phyloP scores from a whole-genome alignment of 2,329 filamentous ascomycete species.

The Exophiala alcalophila region DNA sequence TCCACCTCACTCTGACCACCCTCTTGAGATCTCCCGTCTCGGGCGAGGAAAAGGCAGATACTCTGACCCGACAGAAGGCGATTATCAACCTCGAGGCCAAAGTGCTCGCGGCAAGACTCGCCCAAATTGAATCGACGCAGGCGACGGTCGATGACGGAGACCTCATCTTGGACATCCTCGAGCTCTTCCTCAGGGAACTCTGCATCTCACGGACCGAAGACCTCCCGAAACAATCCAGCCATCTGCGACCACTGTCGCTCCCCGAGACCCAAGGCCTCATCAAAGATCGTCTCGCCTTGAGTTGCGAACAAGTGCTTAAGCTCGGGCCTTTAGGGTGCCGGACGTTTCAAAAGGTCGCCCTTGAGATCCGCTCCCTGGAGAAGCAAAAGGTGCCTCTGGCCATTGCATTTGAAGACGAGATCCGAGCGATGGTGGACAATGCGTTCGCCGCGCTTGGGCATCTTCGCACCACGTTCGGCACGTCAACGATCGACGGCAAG shows the following conservation, averaged over 20 bases:
- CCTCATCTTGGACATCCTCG: slow-evolving; percentile 1
- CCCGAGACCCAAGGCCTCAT: slow-evolving; percentile 12
- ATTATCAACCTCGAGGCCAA: slow-evolving; percentile 17
- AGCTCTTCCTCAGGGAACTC: slow-evolving; percentile 8
- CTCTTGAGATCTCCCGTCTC: slow-evolving; percentile 7
- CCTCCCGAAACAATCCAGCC: not conserved
- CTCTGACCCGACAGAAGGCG: slow-evolving; percentile 12
- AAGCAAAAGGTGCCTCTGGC: slow-evolving; percentile 1
- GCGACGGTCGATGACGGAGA: slow-evolving; percentile 1
- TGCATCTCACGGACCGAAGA: slow-evolving; percentile 1
- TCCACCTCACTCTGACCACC: slow-evolving; percentile 10
- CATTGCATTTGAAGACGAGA: slow-evolving; percentile 19
- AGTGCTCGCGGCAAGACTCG: slow-evolving; percentile 11
- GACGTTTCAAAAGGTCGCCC: slow-evolving; percentile 7
- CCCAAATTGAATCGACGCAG: slow-evolving; percentile 5
- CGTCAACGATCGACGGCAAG: slow-evolving; percentile 30
- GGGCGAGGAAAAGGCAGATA: slow-evolving; percentile 15
- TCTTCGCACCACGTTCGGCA: slow-evolving; percentile 36
- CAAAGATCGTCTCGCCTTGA: slow-evolving; percentile 17
- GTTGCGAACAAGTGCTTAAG: slow-evolving; percentile 23
- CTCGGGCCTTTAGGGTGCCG: slow-evolving; percentile 8
- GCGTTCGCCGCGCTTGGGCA: slow-evolving; percentile 43
- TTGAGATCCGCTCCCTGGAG: slow-evolving; percentile 7
- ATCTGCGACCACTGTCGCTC: slow-evolving; percentile 1
- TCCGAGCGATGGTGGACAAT: slow-evolving; percentile 34